These are phyloP conservation scores for Salix koriyanagi DNA, from an alignment of 345 rosid genomes.

Conservation along the genomic window DNA sequence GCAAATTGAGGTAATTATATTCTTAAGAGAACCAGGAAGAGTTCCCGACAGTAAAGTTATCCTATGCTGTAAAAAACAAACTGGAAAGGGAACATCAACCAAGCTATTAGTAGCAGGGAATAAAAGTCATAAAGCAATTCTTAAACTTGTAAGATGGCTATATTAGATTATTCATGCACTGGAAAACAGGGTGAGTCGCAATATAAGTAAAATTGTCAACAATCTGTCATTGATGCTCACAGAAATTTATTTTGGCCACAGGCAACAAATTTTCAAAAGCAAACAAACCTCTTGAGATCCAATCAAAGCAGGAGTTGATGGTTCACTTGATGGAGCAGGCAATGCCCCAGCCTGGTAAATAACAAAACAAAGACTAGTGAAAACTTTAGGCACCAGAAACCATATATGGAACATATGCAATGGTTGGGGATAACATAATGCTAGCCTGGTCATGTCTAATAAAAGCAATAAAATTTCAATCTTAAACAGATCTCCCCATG, in stretches of 20 bases:
- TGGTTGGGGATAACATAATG: background rate
- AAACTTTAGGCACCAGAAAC: background rate
- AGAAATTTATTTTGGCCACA: background rate
- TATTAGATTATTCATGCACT: background rate
- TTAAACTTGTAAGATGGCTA: background rate
- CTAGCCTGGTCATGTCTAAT: background rate
- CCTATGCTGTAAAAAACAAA: background rate
- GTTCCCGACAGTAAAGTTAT: background rate
- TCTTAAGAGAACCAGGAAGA: background rate
- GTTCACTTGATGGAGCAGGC: slow-evolving; percentile 44
- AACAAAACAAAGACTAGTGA: slow-evolving; percentile 16
- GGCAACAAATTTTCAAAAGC: background rate
- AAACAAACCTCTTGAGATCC: slow-evolving; percentile 50
- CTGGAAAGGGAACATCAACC: background rate
- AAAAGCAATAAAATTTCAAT: background rate
- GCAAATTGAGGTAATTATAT: background rate
- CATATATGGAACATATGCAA: background rate
- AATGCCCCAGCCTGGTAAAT: slow-evolving; percentile 43
- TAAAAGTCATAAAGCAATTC: background rate
- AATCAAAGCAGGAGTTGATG: slow-evolving; percentile 36
- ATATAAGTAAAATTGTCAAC: background rate
- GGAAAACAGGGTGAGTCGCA: background rate
- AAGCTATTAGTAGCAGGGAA: background rate
- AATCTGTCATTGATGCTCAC: background rate
- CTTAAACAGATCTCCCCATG: background rate